Conservation (phyloP, 192 early-diverging fungal species). For the Ambispora gerdemannii region DNA sequence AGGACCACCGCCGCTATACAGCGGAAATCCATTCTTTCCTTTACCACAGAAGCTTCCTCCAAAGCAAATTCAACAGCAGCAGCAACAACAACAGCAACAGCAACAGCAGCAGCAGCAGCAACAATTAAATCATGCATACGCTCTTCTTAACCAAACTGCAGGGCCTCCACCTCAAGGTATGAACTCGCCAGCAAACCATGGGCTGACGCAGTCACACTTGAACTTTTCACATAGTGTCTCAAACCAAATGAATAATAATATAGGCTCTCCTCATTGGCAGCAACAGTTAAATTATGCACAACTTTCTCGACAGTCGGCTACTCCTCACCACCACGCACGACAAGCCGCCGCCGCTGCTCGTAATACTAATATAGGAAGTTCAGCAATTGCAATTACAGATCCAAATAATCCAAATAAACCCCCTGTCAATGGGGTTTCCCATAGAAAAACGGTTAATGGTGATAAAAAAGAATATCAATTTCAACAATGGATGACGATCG, state of each 20-base stretch:
- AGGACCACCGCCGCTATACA: slow-evolving; percentile 9
- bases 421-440: slow-evolving; percentile 41
- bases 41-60: slow-evolving; percentile 17
- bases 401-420: slow-evolving; percentile 54
- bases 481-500: slow-evolving; percentile 81
- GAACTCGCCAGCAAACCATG: not conserved
- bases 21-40: not conserved
- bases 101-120: not conserved
- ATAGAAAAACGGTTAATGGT: slow-evolving; percentile 42
- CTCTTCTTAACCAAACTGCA: slow-evolving; percentile 16
- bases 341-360: slow-evolving; percentile 79
- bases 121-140: not conserved
- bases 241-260: not conserved
- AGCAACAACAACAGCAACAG: not conserved
- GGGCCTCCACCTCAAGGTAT: slow-evolving; percentile 20
- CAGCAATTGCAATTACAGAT: slow-evolving; percentile 54
- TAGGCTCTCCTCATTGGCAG: slow-evolving; percentile 56
- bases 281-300: slow-evolving; percentile 71
- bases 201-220: not conserved
- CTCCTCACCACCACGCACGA: slow-evolving; percentile 88
- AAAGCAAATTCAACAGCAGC: not conserved
- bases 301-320: slow-evolving; percentile 68
- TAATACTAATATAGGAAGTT: slow-evolving; percentile 44
- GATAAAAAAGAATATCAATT: slow-evolving; percentile 28
- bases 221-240: not conserved